Base-by-base conservation (phyloP, 768 basidiomycete genomes). In the Psilocybe subaeruginosa region DNA sequence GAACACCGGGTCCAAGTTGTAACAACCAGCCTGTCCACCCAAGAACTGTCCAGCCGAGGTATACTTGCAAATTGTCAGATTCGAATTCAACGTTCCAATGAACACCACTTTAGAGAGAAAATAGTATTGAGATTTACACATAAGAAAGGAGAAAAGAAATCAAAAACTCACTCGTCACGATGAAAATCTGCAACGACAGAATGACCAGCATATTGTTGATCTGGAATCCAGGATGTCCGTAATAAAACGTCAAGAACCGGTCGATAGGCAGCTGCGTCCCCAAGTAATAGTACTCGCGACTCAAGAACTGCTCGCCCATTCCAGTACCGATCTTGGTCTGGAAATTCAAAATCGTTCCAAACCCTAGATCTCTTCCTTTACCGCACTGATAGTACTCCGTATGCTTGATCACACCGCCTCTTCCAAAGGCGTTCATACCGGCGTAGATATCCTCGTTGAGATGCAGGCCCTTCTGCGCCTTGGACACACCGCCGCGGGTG, bases 281-380 rank as follows among this genome's bases (percentile, higher is more conserved):
- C 64, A 99, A 77, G 70, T 99, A 99, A 76, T 99, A 99, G 74
- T 99, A 99, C 77, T 99, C 97, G 64, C 97, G 88, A 78, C 95
- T 97, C 70, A 99, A 85, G 93, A 99, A 94, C 76, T 99, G 97
- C 74, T 99, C 97, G 39, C 97, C 97, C 97, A 99, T 99, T 75
- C 97, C 97, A n/a, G 96, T 99, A 11, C 97, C 97, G 69, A 99
- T 96, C 86, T 99, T 99, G 59, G 97, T 99, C 83, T 95, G 92
- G 91, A 99, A 99, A 77, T 99, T 99, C 69, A 99, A 79, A 70
- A 99, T 99, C 19, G 97, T 99, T 33, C 97, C 97, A 75, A 99
- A 99, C 27, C 97, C 97, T 62, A 99, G 87, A 81, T 99, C 97
- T 75, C 97, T 90, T 58, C 97, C 97, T 77, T 99, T 98, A 52